Evolutionary conservation across 257 asterid genomes (phyloP), one percentile per base, ranked within the genome.

Genomic region (Solanum raphanifolium): DNA sequence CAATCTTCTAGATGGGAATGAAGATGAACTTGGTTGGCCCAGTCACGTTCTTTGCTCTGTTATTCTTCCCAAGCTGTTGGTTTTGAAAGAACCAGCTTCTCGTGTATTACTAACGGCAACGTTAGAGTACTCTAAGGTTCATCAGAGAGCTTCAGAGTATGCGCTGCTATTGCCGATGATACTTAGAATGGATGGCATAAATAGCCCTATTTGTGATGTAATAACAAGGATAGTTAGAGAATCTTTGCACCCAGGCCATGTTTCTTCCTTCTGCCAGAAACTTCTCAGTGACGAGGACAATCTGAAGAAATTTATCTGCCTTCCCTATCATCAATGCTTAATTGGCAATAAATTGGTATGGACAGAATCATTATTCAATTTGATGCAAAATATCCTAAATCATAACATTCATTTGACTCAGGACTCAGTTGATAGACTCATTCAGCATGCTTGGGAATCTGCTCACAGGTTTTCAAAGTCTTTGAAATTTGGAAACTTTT

Each of bases 221-320:
- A 88, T 94, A 85, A 89, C 94, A 52, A 92, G 91, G 89, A 90
- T 95, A 83, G 90, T 95, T 66, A 93, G 87, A 89, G 95, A 95
- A 86, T 92, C 92, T 62, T 89, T 95, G 89, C 96, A 95, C 89
- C 94, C 94, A 11, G 94, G 93, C 83, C 97, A 94, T 71, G 94
- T 93, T 86, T 93, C 98, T 73, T 90, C 97, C 5, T 90, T 94
- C 86, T 93, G 93, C 90, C 96, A 93, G 81, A 95, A 94, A 58
- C 88, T 93, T 72, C 90, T 94, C 3, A 90, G 90, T 29, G 32
- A 84, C 69, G 92, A 90, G 62, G 90, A 85, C 81, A 89, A 84
- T 69, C 83, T 83, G 12, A 23, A 48, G 91, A 92, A 90, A 76
- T 89, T 93, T 73, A 75, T 91, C 29, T 93, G 94, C 92, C 98